These are phyloP conservation scores for Aspergillus carlsbadensis DNA, from an alignment of 495 filamentous ascomycete genomes.

Conservation along the genomic window DNA sequence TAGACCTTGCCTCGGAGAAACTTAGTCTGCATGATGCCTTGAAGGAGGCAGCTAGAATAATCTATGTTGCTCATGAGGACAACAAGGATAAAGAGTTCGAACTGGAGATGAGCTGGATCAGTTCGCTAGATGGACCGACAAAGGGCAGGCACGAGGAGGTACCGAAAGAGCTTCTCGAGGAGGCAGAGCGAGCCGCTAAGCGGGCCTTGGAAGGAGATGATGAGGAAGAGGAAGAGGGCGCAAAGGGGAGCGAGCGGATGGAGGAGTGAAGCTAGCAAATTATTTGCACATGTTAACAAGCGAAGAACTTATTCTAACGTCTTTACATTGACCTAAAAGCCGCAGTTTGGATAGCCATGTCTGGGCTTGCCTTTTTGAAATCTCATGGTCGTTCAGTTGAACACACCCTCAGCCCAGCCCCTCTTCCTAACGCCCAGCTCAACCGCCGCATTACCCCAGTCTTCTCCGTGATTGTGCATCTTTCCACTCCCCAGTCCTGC, in stretches of 20 bases:
- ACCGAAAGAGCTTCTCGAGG: conserved; percentile 81
- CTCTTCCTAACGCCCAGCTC: conserved; percentile 47
- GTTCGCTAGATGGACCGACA: conserved; percentile 75
- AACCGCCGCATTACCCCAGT: conserved; percentile 71
- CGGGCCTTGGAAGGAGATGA: conserved; percentile 65
- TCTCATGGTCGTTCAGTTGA: conserved; percentile 31
- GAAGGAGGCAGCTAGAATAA: conserved; percentile 94
- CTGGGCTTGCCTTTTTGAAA: no score
- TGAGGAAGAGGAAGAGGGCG: conserved; percentile 69
- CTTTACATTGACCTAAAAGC: background rate
- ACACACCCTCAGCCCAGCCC: conserved; percentile 47
- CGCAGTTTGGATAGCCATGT: no score
- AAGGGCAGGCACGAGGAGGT: conserved; percentile 90
- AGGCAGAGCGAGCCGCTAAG: conserved; percentile 87
- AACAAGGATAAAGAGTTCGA: conserved; percentile 99
- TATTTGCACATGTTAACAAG: conserved; percentile 3
- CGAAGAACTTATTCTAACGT: background rate
- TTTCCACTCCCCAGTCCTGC: conserved; percentile 67
- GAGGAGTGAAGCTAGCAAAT: conserved; percentile 57
- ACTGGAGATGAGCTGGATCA: conserved; percentile 98
- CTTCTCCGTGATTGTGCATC: conserved; percentile 81
- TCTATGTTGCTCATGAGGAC: conserved; percentile 95
- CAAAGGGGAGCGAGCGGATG: conserved; percentile 65
- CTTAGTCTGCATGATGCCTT: conserved; percentile 84
- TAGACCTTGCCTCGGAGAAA: conserved; percentile 74